Conservation (phyloP, 2,329 filamentous ascomycete genomes). For the Spiromastix sp. region DNA sequence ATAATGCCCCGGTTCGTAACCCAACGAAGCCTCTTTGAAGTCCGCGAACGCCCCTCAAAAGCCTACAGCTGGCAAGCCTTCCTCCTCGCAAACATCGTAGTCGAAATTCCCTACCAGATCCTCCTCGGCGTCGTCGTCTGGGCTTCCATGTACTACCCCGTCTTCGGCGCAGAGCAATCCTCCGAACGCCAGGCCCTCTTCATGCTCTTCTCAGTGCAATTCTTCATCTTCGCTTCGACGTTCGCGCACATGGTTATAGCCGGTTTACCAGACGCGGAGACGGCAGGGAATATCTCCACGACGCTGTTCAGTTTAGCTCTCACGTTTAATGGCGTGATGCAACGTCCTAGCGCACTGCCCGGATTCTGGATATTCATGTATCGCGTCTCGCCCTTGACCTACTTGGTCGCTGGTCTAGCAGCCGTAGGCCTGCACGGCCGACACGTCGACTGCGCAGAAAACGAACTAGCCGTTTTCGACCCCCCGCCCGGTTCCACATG, state of each 20-base stretch:
- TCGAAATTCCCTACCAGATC: conserved; percentile 78
- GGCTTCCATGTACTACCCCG: conserved; percentile 76
- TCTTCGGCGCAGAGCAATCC: conserved; percentile 50
- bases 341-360: conserved; percentile 51
- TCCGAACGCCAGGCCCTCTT: conserved; percentile 64
- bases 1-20: conserved; percentile 75
- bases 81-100: conserved; percentile 70
- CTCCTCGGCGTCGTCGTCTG: conserved; percentile 65
- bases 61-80: conserved; percentile 80
- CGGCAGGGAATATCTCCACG: conserved; percentile 65
- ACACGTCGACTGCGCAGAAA: conserved; percentile 53
- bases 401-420: conserved; percentile 64
- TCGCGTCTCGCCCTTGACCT: conserved; percentile 70
- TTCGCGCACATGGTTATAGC: conserved; percentile 72
- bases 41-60: conserved; percentile 73
- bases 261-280: conserved; percentile 63
- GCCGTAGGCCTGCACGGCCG: conserved; percentile 60
- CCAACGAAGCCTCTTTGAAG: conserved; percentile 73
- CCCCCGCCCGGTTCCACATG: conserved; percentile 53
- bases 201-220: conserved; percentile 65
- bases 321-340: conserved; percentile 65
- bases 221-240: conserved; percentile 71
- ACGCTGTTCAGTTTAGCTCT: conserved; percentile 62
- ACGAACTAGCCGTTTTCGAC: conserved; percentile 59
- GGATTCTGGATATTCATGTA: conserved; percentile 82